Evolutionary conservation across 441 rosid species (phyloP), one percentile per base, ranked within the genome.

Genomic region (Erodium texanum): DNA sequence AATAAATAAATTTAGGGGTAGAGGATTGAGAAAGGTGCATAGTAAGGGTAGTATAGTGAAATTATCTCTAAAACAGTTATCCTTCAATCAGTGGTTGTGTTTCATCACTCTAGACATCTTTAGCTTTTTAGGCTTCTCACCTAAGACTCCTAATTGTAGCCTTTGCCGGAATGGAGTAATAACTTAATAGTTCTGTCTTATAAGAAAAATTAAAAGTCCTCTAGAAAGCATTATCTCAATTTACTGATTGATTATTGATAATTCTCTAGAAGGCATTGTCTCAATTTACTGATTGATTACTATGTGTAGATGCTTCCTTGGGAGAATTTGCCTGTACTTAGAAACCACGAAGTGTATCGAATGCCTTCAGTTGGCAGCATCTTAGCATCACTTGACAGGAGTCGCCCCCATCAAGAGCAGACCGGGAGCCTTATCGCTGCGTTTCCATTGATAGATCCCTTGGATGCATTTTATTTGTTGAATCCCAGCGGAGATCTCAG

Each of bases 341-440:
- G 99, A 82, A 87, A 84, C 69, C 96, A 89, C 69, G 99, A 89
- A 81, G 93, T 89, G 67, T 94, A 94, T 78, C 93, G 98, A 66
- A 88, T 94, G 97, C 99, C 99, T 68, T 89, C 96, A 11, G 89
- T 92, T 23, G 85, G 85, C 71, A 90, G 97, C 76, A 89, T 90
- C 74, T 77, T 75, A 22, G 74, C 78, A 32, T 81, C 81, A 58
- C 81, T 89, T 62, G 77, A 86, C 68, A 87, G 82, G 80, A 84
- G 82, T 70, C 62, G 64, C 72, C 76, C 67, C 66, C 71, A 66
- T 18, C 82, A 73, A 76, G 85, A 85, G 74, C 77, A 79, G 67
- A 71, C 70, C 29, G 77, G 68, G 74, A 75, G 62, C 62, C 71
- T 71, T 62, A 66, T 70, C 75, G 67, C 81, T 67, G 62, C 87